Conservation (phyloP, 2,329 filamentous ascomycete species). For the Phaeosphaeriaceae sp. region DNA sequence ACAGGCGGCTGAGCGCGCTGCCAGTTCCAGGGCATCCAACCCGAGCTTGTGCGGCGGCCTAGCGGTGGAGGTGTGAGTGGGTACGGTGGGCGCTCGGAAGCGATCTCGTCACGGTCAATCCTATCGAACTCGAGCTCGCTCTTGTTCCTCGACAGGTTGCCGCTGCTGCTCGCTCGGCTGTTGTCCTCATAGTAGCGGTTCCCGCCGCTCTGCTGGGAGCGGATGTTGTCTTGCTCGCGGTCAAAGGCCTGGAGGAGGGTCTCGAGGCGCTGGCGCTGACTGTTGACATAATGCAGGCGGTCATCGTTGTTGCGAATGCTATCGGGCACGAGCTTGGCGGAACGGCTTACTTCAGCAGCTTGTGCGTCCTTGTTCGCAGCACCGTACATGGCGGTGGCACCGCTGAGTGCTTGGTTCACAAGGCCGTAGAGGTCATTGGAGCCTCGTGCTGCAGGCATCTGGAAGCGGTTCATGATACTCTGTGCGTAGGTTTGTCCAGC, state of each 20-base stretch:
- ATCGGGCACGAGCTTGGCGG: slow-evolving; percentile 73
- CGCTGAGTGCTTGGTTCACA: slow-evolving; percentile 75
- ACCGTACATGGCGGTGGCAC: slow-evolving; percentile 60
- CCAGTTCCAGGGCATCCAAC: slow-evolving; percentile 62
- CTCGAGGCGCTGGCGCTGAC: slow-evolving; percentile 79
- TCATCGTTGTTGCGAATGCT: slow-evolving; percentile 70
- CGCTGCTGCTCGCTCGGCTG: slow-evolving; percentile 19
- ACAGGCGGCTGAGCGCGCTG: slow-evolving; percentile 26
- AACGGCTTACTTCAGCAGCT: slow-evolving; percentile 62
- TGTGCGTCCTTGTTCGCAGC: slow-evolving; percentile 48
- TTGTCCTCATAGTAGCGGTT: slow-evolving; percentile 53
- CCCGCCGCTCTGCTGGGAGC: slow-evolving; percentile 49
- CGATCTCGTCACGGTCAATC: slow-evolving; percentile 73
- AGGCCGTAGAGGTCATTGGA: slow-evolving; percentile 77
- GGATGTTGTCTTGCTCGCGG: slow-evolving; percentile 72
- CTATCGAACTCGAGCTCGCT: slow-evolving; percentile 91
- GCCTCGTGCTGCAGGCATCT: slow-evolving; percentile 74
- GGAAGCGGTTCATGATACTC: slow-evolving; percentile 83
- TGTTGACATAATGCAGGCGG: slow-evolving; percentile 74
- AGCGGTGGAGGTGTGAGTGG: slow-evolving; percentile 42
- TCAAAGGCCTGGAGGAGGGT: slow-evolving; percentile 80
- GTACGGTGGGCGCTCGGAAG: slow-evolving; percentile 55
- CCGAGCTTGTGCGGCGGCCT: slow-evolving; percentile 42
- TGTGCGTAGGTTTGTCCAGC: slow-evolving; percentile 73
- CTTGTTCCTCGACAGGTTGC: slow-evolving; percentile 75